Conservation (phyloP, 2,329 filamentous ascomycete genomes). For the Neofusicoccum sp. region DNA sequence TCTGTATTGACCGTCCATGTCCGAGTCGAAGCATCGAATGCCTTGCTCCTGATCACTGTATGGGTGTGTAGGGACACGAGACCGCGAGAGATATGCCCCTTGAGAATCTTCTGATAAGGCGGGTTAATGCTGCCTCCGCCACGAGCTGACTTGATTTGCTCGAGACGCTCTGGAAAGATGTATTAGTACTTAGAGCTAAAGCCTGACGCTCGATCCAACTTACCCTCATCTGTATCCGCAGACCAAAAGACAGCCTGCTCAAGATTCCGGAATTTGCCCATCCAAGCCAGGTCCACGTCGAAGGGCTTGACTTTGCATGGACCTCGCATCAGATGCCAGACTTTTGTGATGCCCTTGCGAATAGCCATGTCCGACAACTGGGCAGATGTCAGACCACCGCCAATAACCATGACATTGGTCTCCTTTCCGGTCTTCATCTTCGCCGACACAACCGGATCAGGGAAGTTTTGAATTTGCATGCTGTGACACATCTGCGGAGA, state of each 20-base stretch:
- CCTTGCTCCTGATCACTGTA: constrained; percentile 55
- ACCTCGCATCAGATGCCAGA: constrained; percentile 68
- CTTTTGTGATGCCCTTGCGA: constrained; percentile 62
- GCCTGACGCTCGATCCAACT: not conserved
- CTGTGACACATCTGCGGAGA: constrained; percentile 60
- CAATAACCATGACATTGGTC: constrained; percentile 70
- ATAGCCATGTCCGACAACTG: constrained; percentile 69
- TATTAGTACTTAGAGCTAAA: not conserved
- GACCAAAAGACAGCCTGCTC: constrained; percentile 76
- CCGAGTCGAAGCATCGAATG: constrained; percentile 49
- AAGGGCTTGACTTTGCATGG: constrained; percentile 68
- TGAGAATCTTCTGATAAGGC: constrained; percentile 64
- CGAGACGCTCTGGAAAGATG: constrained; percentile 55
- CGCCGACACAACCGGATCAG: constrained; percentile 50
- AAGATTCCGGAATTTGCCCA: constrained; percentile 77
- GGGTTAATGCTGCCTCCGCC: constrained; percentile 77
- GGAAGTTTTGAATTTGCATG: constrained; percentile 61
- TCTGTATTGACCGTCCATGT: constrained; percentile 54
- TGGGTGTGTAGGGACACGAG: constrained; percentile 57
- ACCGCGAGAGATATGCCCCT: constrained; percentile 55
- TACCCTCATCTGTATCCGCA: constrained; percentile 64
- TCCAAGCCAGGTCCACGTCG: constrained; percentile 74
- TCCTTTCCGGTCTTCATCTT: constrained; percentile 51
- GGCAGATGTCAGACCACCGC: constrained; percentile 73
- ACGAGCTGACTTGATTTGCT: constrained; percentile 64